Base-by-base conservation (phyloP, 495 filamentous ascomycete species). In the Talaromyces proteolyticus region DNA sequence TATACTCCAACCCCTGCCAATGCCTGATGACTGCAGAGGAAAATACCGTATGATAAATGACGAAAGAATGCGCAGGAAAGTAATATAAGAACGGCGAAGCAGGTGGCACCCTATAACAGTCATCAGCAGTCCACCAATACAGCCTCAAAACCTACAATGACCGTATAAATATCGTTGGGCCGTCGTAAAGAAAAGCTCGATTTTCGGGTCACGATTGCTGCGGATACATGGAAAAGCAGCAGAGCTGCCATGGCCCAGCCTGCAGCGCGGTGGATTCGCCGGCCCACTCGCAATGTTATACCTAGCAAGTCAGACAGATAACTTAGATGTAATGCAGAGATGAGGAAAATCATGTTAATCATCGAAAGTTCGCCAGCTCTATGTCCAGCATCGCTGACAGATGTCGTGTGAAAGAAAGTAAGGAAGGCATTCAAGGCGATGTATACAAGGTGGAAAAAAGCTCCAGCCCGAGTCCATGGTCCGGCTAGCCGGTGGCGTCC, bases 11-110 rank as follows among this genome's bases (percentile, higher is more conserved):
- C 25, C 10, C 41, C 49, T 2, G 63, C 49, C 14, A 66, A 51
- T 18, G 42, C 47, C 55, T 70, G 54, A 52, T 73, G 54, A 25
- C 20, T 52, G 21, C 56, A 54, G 39, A 70, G 55, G 41, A 73
- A 73, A 42, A 67, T 49, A 47, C 69, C 54, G 38, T 67, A 70
- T 3, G 56, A 63, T 21, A 22, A 51, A 26, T 40, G 47, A 7
- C 57, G 53, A 53, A 70, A 18, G 18, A 19, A 42, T 10, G 8
- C 52, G 20, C 57, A 29, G 2, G 55, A 59, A 50, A 63, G 44
- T 5, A 67, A 29, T n/a, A 42, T 38, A 34, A 42, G 16, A 4
- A 5, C 17, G 0, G 22, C 40, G 19, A 42, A 5, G 22, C 17
- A 42, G 19, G 17, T 10, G 8, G 40, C 17, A 5, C 40, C 17